Evolutionary conservation across 192 early-diverging fungal genomes (phyloP), one percentile per base, ranked within the genome.

Genomic region (Phycomyces nitens): DNA sequence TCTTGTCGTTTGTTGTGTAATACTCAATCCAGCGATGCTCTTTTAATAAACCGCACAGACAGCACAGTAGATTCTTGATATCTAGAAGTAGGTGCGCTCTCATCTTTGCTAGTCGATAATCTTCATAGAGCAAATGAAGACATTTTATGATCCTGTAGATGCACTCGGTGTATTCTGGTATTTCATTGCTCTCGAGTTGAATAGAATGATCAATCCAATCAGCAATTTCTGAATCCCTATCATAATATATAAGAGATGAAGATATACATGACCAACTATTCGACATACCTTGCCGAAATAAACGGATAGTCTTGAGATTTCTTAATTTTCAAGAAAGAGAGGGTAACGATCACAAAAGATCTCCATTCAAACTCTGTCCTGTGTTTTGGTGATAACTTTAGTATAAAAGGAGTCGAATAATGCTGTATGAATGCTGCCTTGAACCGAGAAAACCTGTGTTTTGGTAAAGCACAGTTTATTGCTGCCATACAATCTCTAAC

Each of bases 91-190:
- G 50, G 2, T 27, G 16, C 9, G 24, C 18, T 51, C 24, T 38
- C 12, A 38, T 26, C 16, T 40, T 63, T n/a, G 24, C 34, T 0
- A 63, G 11, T 9, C 62, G 50, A 42, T 54, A 63, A 6, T 63
- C 62, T 55, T 63, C 62, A 42, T 43, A 63, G 11, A 54, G 24
- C 0, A 63, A 29, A 55, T 63, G 62, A 7, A 63, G 20, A 53
- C 39, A 41, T 21, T 41, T 41, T 3, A 63, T 18, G 10, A 63
- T 63, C 22, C 40, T 40, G 11, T 53, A 12, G 39, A 54, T 18
- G 39, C 5, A 15, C 18, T 47, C 44, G 2, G 20, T 22, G 14
- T 34, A 21, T 3, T 53, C 62, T 16, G 41, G n/a, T 9, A 51
- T 1, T 14, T 34, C 49, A 18, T 22, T 1, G 2, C 51, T 50